Conservation (phyloP, 805 yeast genomes). For the Candida arabinofermentans region DNA sequence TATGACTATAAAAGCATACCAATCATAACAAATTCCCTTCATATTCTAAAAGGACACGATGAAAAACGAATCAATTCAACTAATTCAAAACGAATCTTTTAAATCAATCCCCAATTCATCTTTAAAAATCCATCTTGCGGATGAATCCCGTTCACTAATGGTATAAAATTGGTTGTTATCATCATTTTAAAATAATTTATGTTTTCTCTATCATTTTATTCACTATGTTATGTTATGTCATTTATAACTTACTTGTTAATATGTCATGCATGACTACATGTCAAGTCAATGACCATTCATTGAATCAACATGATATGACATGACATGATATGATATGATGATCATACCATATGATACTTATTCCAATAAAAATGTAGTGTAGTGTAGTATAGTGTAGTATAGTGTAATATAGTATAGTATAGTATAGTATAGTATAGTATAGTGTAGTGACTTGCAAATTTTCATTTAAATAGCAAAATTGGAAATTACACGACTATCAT, state of each 20-base stretch:
- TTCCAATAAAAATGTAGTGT: no score
- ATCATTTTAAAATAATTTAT: conserved; percentile 18
- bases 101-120: conserved; percentile 12
- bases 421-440: no score
- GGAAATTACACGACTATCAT: no score
- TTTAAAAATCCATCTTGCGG: conserved; percentile 7
- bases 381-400: no score
- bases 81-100: conserved; percentile 33
- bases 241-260: not conserved
- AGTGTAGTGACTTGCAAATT: no score
- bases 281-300: no score
- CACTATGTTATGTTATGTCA: not conserved
- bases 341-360: no score
- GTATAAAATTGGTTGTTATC: conserved; percentile 29
- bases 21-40: conserved; percentile 46
- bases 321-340: no score
- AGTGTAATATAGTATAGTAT: no score
- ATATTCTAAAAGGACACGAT: conserved; percentile 38
- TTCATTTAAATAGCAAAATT: no score
- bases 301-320: no score
- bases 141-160: conserved; percentile 26
- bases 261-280: no score
- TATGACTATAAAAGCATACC: conserved; percentile 69
- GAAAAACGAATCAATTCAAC: conserved; percentile 14
- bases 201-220: not conserved